These are phyloP conservation scores for Secale cereale DNA, from an alignment of 176 grass and related monocot genomes.

Conservation along the genomic window DNA sequence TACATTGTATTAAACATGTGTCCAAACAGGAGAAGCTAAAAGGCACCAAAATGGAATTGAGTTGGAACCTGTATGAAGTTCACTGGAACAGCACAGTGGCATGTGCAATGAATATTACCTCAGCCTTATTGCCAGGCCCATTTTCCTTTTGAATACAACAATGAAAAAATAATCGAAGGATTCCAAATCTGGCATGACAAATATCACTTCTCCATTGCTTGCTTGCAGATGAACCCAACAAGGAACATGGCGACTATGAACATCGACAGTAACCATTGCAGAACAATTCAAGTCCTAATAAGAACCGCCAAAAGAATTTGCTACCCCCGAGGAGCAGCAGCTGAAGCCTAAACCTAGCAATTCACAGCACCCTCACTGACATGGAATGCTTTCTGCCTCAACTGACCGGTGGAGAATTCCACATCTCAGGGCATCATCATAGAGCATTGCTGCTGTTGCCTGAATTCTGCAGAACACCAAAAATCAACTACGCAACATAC, in stretches of 20 bases:
- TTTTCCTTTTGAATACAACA: conserved; percentile 46
- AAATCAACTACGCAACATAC: conserved; percentile 38
- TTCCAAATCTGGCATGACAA: conserved; percentile 20
- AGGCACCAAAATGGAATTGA: neutral
- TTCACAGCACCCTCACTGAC: neutral
- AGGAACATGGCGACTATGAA: conserved; percentile 40
- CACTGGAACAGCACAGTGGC: neutral
- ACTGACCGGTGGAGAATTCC: conserved; percentile 18
- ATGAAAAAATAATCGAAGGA: conserved; percentile 43
- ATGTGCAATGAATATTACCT: conserved; percentile 60
- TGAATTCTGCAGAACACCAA: conserved; percentile 1
- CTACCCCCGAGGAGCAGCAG: neutral
- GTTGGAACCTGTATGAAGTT: conserved; percentile 23
- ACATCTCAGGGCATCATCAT: conserved; percentile 16
- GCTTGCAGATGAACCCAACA: conserved; percentile 31
- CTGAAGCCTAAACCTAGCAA: conserved; percentile 12
- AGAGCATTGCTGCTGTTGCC: neutral
- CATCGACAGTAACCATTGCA: conserved; percentile 30
- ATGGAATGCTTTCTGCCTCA: conserved; percentile 9
- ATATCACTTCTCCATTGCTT: conserved; percentile 21
- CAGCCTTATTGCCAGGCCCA: conserved; percentile 60
- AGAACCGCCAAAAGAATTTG: conserved; percentile 46
- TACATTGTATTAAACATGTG: neutral
- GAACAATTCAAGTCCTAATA: conserved; percentile 6
- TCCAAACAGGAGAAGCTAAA: conserved; percentile 20